Percentiles rank a stretch among this genome's conserved stretches.
Evolutionary conservation across 768 basidiomycete species (phyloP).

Genomic region (Tulasnella sp.): DNA sequence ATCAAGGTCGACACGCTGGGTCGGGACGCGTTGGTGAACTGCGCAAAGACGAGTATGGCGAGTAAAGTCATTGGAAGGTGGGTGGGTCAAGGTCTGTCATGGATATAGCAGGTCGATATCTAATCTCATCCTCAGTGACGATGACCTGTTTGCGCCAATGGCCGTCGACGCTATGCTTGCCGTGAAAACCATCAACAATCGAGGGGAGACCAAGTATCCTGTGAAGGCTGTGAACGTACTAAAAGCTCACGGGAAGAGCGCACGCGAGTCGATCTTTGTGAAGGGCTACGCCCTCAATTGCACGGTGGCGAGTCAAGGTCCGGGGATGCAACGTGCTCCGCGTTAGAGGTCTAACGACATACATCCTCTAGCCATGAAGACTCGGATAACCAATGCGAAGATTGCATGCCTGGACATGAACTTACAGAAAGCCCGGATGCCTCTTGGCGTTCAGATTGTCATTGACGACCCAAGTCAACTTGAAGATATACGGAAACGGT

Average conservation of each 20-base stretch:
- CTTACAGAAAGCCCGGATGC: conserved; percentile 92
- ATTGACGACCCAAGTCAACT: conserved; percentile 94
- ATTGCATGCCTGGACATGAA: conserved; percentile 99
- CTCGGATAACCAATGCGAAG: conserved; percentile 81
- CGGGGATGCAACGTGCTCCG: conserved; percentile 18
- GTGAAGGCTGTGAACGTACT: conserved; percentile 98
- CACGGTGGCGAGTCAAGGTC: conserved; percentile 97
- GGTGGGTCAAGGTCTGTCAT: conserved; percentile 23
- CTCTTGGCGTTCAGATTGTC: conserved; percentile 91
- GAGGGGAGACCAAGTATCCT: conserved; percentile 96
- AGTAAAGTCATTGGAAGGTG: conserved; percentile 97
- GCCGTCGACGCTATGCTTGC: conserved; percentile 98
- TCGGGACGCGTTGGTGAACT: conserved; percentile 82
- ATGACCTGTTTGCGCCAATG: conserved; percentile 96
- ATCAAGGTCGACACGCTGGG: conserved; percentile 90
- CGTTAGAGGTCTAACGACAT: background rate
- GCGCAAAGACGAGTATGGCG: conserved; percentile 96
- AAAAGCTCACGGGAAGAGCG: conserved; percentile 94
- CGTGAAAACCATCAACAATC: conserved; percentile 83
- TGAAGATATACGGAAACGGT: conserved; percentile 92
- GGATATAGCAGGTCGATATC: background rate
- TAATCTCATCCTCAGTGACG: conserved; percentile 49
- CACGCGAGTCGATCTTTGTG: conserved; percentile 87
- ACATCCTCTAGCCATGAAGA: conserved; percentile 69
- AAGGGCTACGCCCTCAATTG: conserved; percentile 97